These are phyloP conservation scores for Russula olivacea DNA, from an alignment of 768 basidiomycete species.

Conservation along the genomic window DNA sequence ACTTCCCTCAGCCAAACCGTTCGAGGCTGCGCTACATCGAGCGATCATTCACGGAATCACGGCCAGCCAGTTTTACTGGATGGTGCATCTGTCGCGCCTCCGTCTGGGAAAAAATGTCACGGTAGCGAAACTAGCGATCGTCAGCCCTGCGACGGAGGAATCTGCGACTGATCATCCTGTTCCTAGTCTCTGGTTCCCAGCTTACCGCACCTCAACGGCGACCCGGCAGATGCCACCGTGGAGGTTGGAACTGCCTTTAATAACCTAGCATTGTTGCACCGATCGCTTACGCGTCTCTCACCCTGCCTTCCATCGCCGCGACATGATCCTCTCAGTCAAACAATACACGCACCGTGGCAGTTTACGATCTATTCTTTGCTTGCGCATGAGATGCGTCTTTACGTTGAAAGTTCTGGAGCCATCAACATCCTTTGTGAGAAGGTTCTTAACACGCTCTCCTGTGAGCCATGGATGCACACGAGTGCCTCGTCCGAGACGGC, in stretches of 20 bases:
- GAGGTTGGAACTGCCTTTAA: constrained; percentile 25
- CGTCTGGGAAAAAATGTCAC: constrained; percentile 68
- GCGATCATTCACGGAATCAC: constrained; percentile 69
- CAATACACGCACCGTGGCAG: constrained; percentile 82
- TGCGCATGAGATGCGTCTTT: constrained; percentile 93
- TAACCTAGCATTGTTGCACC: constrained; percentile 33
- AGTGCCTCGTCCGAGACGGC: constrained; percentile 95
- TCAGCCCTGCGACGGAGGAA: constrained; percentile 15
- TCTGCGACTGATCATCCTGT: not conserved
- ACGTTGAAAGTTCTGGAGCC: constrained; percentile 85
- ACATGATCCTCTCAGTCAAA: constrained; percentile 95
- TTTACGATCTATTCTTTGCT: constrained; percentile 89
- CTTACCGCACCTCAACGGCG: constrained; percentile 7
- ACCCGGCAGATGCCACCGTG: not conserved
- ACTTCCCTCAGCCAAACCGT: constrained; percentile 51
- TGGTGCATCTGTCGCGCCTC: constrained; percentile 55
- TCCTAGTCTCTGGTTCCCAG: not conserved
- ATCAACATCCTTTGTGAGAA: constrained; percentile 88
- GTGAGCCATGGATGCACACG: constrained; percentile 94
- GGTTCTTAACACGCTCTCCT: constrained; percentile 88
- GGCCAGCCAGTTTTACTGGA: constrained; percentile 88
- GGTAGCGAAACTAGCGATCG: constrained; percentile 35
- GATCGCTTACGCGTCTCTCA: constrained; percentile 49
- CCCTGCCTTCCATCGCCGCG: constrained; percentile 88
- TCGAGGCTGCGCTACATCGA: constrained; percentile 81